Evolutionary conservation across 768 basidiomycete genomes (phyloP).

Genomic region (Termitomyces bulborhizus): DNA sequence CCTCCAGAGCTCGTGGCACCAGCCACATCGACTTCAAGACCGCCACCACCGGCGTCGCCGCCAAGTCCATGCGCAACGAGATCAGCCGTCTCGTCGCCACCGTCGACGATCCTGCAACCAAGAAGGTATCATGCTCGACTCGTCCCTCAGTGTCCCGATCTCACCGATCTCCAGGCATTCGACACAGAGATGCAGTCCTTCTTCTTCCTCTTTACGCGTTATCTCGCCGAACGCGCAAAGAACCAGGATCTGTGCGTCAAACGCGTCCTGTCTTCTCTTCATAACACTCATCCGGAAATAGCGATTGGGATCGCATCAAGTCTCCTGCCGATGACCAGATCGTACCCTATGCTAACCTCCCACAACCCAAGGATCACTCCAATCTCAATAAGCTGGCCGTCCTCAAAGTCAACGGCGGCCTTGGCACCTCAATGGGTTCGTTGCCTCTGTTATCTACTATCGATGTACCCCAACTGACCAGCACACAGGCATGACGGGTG

Average conservation of each 20-base stretch:
- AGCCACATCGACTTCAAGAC: slow-evolving; percentile 95
- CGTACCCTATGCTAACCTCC: slow-evolving; percentile 72
- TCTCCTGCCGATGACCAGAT: slow-evolving; percentile 84
- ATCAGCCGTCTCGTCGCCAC: slow-evolving; percentile 88
- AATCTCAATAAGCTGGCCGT: slow-evolving; percentile 91
- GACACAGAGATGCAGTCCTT: slow-evolving; percentile 95
- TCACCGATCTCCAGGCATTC: slow-evolving; percentile 56
- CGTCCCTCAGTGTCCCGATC: slow-evolving; percentile 3
- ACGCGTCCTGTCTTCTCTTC: slow-evolving; percentile 1
- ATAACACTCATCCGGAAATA: slow-evolving; percentile 21
- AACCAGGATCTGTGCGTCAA: slow-evolving; percentile 74
- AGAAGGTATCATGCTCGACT: slow-evolving; percentile 51
- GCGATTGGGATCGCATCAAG: slow-evolving; percentile 87
- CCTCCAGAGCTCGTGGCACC: slow-evolving; percentile 66
- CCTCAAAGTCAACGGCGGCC: slow-evolving; percentile 92
- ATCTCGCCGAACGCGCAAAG: slow-evolving; percentile 84
- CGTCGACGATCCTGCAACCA: slow-evolving; percentile 72
- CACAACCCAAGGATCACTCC: slow-evolving; percentile 47
- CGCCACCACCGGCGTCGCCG: slow-evolving; percentile 90
- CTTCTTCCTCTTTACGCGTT: slow-evolving; percentile 94
- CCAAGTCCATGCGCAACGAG: slow-evolving; percentile 98
- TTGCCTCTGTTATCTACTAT: slow-evolving; percentile 4
- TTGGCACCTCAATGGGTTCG: slow-evolving; percentile 85
- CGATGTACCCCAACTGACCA: slow-evolving; percentile 2
- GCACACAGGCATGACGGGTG: slow-evolving; percentile 67